Evolutionary conservation across 495 filamentous ascomycete genomes (phyloP).

Genomic region (Thermochaetoides thermophila): DNA sequence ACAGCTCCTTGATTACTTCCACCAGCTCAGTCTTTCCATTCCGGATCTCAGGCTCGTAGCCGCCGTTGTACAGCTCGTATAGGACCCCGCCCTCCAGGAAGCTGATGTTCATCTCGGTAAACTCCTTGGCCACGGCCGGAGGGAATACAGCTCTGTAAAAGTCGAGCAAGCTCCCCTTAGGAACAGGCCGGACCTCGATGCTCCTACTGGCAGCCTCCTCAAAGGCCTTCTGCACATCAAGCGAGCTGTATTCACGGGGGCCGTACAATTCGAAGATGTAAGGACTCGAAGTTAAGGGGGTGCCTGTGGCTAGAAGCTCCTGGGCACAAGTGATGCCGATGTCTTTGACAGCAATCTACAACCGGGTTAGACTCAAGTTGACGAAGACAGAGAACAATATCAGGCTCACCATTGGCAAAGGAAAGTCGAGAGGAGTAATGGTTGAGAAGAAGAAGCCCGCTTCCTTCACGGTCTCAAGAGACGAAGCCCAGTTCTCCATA

Average conservation of each 20-base stretch:
- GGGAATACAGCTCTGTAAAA: constrained; percentile 12
- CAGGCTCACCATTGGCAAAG: constrained; percentile 8
- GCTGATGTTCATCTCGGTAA: constrained; percentile 9
- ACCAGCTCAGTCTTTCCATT: constrained; percentile 8
- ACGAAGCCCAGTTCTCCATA: constrained; percentile 15
- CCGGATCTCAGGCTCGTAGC: constrained; percentile 5
- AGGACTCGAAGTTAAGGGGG: constrained; percentile 2
- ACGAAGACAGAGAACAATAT: neutral
- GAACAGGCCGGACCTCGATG: constrained; percentile 8
- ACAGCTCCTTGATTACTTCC: constrained; percentile 2
- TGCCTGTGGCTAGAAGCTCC: constrained; percentile 5
- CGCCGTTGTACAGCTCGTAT: constrained; percentile 6
- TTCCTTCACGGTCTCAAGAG: constrained; percentile 5
- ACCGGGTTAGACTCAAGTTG: too few relatives aligned
- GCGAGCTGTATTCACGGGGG: constrained; percentile 5
- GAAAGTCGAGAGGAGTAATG: constrained; percentile 7
- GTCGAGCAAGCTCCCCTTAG: constrained; percentile 8
- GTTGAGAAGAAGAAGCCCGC: constrained; percentile 11
- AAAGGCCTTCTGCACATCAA: constrained; percentile 12
- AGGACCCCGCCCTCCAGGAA: constrained; percentile 12
- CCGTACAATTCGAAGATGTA: constrained; percentile 13
- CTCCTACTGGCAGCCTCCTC: constrained; percentile 7
- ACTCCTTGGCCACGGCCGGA: constrained; percentile 5
- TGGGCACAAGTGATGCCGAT: constrained; percentile 9
- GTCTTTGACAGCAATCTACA: constrained; percentile 12